Evolutionary conservation across 768 basidiomycete genomes (phyloP).

Genomic region (Serendipita indica): DNA sequence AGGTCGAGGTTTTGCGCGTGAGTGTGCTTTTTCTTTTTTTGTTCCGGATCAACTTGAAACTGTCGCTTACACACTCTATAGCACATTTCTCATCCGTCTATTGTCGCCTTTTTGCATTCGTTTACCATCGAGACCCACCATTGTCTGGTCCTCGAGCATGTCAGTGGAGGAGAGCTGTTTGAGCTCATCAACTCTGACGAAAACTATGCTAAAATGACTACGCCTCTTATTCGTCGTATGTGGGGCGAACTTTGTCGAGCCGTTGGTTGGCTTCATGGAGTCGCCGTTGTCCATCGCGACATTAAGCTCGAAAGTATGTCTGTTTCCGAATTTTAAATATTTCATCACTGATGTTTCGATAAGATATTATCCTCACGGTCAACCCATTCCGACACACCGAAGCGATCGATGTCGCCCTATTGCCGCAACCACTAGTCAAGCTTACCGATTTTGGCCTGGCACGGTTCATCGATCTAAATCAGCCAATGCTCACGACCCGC

Average conservation of each 20-base stretch:
- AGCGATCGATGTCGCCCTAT: constrained; percentile 21
- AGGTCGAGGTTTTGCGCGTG: constrained; percentile 72
- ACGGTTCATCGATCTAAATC: constrained; percentile 54
- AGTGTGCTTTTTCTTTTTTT: constrained; percentile 20
- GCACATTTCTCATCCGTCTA: constrained; percentile 70
- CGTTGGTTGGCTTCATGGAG: constrained; percentile 77
- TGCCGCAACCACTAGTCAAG: constrained; percentile 52
- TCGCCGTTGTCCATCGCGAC: constrained; percentile 76
- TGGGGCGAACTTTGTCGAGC: constrained; percentile 64
- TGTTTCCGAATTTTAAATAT: background rate
- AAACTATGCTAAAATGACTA: constrained; percentile 22
- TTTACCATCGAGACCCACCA: constrained; percentile 61
- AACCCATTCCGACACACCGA: constrained; percentile 26
- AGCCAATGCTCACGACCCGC: constrained; percentile 53
- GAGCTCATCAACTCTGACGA: constrained; percentile 48
- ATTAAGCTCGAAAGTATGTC: constrained; percentile 56
- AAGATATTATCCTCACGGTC: constrained; percentile 65
- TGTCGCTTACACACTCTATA: constrained; percentile 20
- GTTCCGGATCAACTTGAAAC: constrained; percentile 9
- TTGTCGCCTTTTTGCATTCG: constrained; percentile 54
- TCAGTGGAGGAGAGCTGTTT: constrained; percentile 70
- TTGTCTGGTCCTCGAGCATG: constrained; percentile 61
- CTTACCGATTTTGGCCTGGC: constrained; percentile 85
- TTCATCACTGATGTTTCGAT: constrained; percentile 2
- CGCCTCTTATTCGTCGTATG: constrained; percentile 46